Conservation (phyloP, 768 basidiomycete species). For the Nidularia sp. region DNA sequence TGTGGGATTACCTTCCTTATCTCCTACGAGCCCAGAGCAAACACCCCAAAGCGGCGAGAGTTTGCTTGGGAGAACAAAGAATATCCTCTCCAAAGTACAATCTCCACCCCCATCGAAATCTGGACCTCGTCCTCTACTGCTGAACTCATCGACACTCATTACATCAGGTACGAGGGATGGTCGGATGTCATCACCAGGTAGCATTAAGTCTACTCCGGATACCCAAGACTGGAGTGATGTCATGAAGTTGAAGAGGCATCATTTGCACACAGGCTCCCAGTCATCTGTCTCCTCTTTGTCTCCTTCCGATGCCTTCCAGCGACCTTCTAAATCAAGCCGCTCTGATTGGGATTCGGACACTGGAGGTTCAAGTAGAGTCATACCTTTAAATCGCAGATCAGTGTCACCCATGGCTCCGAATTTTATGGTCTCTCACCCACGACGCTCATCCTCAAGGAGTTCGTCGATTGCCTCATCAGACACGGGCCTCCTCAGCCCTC, state of each 20-base stretch:
- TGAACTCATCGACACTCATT: conserved; percentile 48
- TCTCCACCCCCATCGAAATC: conserved; percentile 37
- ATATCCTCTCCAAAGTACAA: conserved; percentile 26
- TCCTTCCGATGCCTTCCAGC: conserved; percentile 41
- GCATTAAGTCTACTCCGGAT: conserved; percentile 25
- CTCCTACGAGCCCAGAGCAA: conserved; percentile 30
- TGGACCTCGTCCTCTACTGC: conserved; percentile 63
- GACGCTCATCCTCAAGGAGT: conserved; percentile 30
- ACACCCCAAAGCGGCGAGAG: conserved; percentile 37
- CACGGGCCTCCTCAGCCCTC: conserved; percentile 24
- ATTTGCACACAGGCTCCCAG: conserved; percentile 47
- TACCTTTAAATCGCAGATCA: conserved; percentile 63
- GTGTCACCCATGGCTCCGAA: conserved; percentile 70
- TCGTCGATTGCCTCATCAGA: conserved; percentile 41
- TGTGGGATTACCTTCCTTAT: neutral
- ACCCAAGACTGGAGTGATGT: conserved; percentile 48
- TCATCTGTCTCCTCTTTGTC: conserved; percentile 67
- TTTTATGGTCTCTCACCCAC: conserved; percentile 31
- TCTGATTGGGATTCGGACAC: conserved; percentile 60
- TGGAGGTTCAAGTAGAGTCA: conserved; percentile 42
- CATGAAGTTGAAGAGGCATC: conserved; percentile 30
- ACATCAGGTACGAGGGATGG: conserved; percentile 23
- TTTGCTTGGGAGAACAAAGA: conserved; percentile 15
- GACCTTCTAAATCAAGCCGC: conserved; percentile 27
- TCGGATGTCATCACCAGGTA: conserved; percentile 26